phyloP scores from a whole-genome alignment of 1,139 yeast genomes.

The Pichia terricola region DNA sequence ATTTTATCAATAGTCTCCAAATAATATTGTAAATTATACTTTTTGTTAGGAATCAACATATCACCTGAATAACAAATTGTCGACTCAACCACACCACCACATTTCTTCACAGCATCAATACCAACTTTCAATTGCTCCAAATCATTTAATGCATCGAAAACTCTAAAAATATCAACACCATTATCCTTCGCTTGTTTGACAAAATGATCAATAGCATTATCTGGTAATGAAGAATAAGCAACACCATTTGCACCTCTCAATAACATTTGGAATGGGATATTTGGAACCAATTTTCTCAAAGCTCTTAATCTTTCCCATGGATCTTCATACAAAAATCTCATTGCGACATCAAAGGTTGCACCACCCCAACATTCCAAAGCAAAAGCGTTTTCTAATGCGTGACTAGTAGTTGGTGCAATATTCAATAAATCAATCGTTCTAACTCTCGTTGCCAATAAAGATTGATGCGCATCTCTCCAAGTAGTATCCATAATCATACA shows the following conservation, averaged over 20 bases:
- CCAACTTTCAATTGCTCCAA: slow-evolving; percentile 95
- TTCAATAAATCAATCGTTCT: slow-evolving; percentile 86
- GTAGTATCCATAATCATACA: slow-evolving; percentile 95
- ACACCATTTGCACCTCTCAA: slow-evolving; percentile 99
- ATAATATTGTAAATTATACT: slow-evolving; percentile 89
- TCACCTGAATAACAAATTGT: slow-evolving; percentile 98
- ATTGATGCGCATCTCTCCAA: slow-evolving; percentile 99
- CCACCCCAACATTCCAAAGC: slow-evolving; percentile 99
- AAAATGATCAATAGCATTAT: slow-evolving; percentile 96
- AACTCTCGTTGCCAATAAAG: slow-evolving; percentile 93
- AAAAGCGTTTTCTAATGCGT: slow-evolving; percentile 83
- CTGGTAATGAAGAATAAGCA: slow-evolving; percentile 95
- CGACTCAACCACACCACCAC: slow-evolving; percentile 98
- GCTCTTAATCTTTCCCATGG: slow-evolving; percentile 96
- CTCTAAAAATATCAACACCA: slow-evolving; percentile 97
- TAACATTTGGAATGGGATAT: slow-evolving; percentile 98
- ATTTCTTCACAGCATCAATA: slow-evolving; percentile 94
- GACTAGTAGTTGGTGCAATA: slow-evolving; percentile 90
- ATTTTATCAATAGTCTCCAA: slow-evolving; percentile 71
- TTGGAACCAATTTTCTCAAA: slow-evolving; percentile 85
- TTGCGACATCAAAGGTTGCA: slow-evolving; percentile 96
- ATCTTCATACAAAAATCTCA: slow-evolving; percentile 97
- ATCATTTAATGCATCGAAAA: slow-evolving; percentile 94
- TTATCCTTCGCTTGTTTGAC: slow-evolving; percentile 88
- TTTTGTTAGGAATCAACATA: slow-evolving; percentile 90